Percentiles rank a stretch among this genome's conserved stretches.
phyloP scores from a whole-genome alignment of 2,329 filamentous ascomycete genomes.

The Aspergillus pseudonomiae region DNA sequence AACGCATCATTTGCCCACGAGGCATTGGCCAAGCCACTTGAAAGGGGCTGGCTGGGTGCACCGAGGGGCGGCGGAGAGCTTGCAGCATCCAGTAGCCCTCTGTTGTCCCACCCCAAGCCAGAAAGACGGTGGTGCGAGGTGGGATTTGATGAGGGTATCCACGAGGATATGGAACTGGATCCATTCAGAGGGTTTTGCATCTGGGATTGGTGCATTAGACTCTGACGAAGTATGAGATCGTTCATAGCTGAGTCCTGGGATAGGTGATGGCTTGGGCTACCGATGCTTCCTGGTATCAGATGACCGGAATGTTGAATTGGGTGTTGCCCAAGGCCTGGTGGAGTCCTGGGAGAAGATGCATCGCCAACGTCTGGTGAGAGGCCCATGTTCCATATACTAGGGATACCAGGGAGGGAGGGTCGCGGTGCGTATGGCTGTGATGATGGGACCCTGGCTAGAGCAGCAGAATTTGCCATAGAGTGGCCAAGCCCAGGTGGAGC shows the following conservation, averaged over 20 bases:
- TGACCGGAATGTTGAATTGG: conserved; percentile 17
- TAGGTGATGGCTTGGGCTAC: conserved; percentile 21
- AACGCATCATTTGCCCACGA: conserved; percentile 44
- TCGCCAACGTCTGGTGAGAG: conserved; percentile 50
- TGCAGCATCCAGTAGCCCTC: conserved; percentile 19
- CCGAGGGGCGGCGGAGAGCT: conserved; percentile 25
- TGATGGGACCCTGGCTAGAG: conserved; percentile 24
- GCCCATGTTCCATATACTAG: conserved; percentile 50
- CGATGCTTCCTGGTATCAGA: conserved; percentile 19
- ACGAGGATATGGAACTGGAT: conserved; percentile 28
- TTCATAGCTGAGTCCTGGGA: conserved; percentile 30
- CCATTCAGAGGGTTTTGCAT: conserved; percentile 25
- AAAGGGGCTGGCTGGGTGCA: conserved; percentile 28
- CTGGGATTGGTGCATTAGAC: conserved; percentile 29
- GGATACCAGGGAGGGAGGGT: conserved; percentile 36
- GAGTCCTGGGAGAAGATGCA: conserved; percentile 41
- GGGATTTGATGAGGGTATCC: conserved; percentile 24
- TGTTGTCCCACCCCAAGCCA: conserved; percentile 28
- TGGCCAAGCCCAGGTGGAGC: conserved; percentile 39
- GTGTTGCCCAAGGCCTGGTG: conserved; percentile 36
- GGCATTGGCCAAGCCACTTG: conserved; percentile 31
- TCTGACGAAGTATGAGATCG: conserved; percentile 33
- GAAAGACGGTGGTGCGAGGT: conserved; percentile 21
- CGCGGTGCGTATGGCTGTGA: conserved; percentile 38
- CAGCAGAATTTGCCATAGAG: conserved; percentile 23